Base-by-base conservation (phyloP, 768 basidiomycete genomes). In the Dendrothele bispora region DNA sequence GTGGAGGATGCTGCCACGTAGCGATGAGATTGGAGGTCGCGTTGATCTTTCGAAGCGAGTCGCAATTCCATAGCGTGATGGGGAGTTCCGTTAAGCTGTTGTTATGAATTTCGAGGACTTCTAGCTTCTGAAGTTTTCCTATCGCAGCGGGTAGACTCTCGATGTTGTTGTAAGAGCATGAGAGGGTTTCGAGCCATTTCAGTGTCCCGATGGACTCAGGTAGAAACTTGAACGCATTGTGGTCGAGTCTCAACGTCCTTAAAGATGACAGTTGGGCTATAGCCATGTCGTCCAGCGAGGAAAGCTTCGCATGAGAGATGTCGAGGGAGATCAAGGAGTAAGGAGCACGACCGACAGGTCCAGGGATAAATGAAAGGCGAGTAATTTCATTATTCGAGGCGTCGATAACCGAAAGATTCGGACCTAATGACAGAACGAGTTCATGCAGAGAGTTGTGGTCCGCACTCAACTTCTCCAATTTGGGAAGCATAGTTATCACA, bases 301-400 rank as follows among this genome's bases (percentile, higher is more conserved):
- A 90, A 3, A 98, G 79, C 62, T 95, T 95, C 39, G 88, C 86
- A 54, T 91, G 77, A 2, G 93, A 93, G 41, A 98, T 75, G 58
- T 98, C 88, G 22, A 99, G 80, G 17, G 78, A 74, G 3, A 85
- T 89, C 27, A 98, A 77, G 12, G 78, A 69, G 49, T 78, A 83
- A 0, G 79, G 62, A n/a, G 65, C 65, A 7, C 56, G 54, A 1
- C 61, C 68, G 1, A 73, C 52, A 4, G 83, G 76, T 20, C 74
- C 77, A 25, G 74, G 80, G 20, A 74, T 72, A 30, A 87, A 75
- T 37, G 76, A 82, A 51, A 93, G 74, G 39, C 85, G 81, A 0
- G 90, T 94, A 54, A 95, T 88, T 55, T 95, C 91, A 64, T 98
- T 99, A 64, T 90, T 79, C 1, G 89, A 88, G 0, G 86, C 85